phyloP scores from a whole-genome alignment of 352 stramenopile genomes.

The Globisporangium alternatum region DNA sequence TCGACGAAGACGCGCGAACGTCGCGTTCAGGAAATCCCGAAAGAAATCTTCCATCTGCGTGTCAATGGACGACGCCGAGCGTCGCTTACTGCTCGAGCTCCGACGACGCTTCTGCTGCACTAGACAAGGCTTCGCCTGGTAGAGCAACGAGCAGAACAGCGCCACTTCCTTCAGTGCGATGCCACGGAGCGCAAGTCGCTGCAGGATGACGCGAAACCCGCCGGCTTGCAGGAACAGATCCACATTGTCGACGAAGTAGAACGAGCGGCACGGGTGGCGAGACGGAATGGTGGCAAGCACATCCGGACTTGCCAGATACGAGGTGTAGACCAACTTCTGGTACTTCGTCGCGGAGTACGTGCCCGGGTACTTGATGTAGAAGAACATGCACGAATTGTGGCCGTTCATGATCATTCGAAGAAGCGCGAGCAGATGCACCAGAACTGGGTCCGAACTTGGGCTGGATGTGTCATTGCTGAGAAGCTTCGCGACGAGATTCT shows the following conservation, averaged over 20 bases:
- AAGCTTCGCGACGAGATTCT: conserved; percentile 71
- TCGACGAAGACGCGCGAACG: conserved; percentile 59
- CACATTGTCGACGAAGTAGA: conserved; percentile 83
- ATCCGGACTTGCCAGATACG: conserved; percentile 65
- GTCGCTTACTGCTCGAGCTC: conserved; percentile 32
- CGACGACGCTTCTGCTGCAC: conserved; percentile 53
- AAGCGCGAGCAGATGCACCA: conserved; percentile 55
- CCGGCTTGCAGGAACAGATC: conserved; percentile 83
- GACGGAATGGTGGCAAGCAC: conserved; percentile 48
- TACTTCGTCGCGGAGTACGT: conserved; percentile 54
- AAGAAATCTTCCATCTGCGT: conserved; percentile 75
- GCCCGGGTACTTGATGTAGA: conserved; percentile 81
- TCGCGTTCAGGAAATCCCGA: conserved; percentile 69
- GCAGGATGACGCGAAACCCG: conserved; percentile 69
- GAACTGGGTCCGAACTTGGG: conserved; percentile 17
- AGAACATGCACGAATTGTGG: conserved; percentile 75
- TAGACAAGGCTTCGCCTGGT: conserved; percentile 74
- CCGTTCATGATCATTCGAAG: conserved; percentile 79
- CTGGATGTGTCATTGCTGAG: conserved; percentile 34
- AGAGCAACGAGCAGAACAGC: conserved; percentile 66
- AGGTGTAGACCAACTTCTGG: conserved; percentile 70
- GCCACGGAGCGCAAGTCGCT: conserved; percentile 44
- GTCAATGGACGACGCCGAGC: conserved; percentile 18
- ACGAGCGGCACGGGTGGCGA: conserved; percentile 70
- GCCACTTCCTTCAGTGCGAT: conserved; percentile 57